Conservation (phyloP, 768 basidiomycete species). For the Paxillus rubicundulus region DNA sequence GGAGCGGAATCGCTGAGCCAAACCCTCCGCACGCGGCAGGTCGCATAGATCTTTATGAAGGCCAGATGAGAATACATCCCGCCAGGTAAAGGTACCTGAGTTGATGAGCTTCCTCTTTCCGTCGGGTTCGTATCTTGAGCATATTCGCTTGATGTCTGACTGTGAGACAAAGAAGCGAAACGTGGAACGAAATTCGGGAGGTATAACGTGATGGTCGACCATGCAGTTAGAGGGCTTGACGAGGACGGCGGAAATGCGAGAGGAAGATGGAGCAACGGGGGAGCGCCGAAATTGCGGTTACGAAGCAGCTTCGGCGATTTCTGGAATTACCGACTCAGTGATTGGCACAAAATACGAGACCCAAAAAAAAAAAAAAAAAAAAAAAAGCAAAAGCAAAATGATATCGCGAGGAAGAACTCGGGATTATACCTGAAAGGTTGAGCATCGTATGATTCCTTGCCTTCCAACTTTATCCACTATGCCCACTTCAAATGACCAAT, state of each 20-base stretch:
- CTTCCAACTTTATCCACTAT: conserved; percentile 61
- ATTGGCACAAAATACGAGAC: not conserved
- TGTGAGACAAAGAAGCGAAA: conserved; percentile 51
- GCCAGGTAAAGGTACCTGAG: conserved; percentile 39
- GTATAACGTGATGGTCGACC: conserved; percentile 64
- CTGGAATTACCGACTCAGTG: conserved; percentile 33
- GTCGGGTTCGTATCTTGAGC: conserved; percentile 20
- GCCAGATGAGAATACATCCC: conserved; percentile 63
- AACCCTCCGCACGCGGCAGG: conserved; percentile 70
- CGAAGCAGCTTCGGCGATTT: conserved; percentile 52
- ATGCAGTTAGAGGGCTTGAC: conserved; percentile 60
- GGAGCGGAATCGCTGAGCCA: conserved; percentile 67
- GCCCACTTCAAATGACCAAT: conserved; percentile 77
- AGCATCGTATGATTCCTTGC: conserved; percentile 61
- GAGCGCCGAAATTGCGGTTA: conserved; percentile 31
- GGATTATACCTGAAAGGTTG: conserved; percentile 72
- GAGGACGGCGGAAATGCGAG: conserved; percentile 58
- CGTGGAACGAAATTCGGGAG: conserved; percentile 58
- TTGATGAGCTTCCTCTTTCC: conserved; percentile 18
- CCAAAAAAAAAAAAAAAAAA: not conserved
- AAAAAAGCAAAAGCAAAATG: conserved; percentile 1
- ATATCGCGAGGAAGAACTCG: not conserved
- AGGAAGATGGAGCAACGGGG: conserved; percentile 69
- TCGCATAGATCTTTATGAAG: conserved; percentile 76
- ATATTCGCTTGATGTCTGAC: conserved; percentile 19